Conservation (phyloP, 1,284 basidiomycete genomes). For the Cryptococcus maquisensis region DNA sequence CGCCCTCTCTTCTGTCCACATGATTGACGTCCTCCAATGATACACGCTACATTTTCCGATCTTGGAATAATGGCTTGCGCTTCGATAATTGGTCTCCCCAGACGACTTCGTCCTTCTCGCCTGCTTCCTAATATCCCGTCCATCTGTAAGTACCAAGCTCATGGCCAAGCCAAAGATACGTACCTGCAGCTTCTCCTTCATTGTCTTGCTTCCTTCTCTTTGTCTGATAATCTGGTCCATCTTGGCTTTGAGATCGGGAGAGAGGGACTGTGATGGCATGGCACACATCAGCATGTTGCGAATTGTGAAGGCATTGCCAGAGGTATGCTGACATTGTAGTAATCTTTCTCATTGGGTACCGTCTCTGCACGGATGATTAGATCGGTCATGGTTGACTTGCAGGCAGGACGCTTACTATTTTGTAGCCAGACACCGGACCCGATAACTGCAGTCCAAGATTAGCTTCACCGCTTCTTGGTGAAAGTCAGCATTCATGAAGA, state of each 20-base stretch:
- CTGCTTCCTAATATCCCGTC: constrained; percentile 14
- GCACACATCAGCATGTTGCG: not conserved
- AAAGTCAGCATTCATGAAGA: not conserved
- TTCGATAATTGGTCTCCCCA: constrained; percentile 26
- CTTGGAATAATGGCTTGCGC: not conserved
- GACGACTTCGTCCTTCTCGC: constrained; percentile 27
- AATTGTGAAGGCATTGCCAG: not conserved
- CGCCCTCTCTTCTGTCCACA: no score
- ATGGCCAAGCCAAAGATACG: constrained; percentile 1
- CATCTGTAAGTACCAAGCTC: not conserved
- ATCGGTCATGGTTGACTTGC: not conserved
- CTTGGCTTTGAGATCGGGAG: constrained; percentile 44
- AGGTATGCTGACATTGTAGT: constrained; percentile 36
- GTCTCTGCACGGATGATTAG: constrained; percentile 6
- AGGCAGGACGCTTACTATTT: not conserved
- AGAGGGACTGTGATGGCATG: constrained; percentile 22
- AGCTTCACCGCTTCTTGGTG: not conserved
- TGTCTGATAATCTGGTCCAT: constrained; percentile 39
- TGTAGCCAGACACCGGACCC: constrained; percentile 18
- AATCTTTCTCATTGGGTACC: constrained; percentile 43
- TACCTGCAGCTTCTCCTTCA: constrained; percentile 19
- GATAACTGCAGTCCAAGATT: constrained; percentile 20
- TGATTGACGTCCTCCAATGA: no score
- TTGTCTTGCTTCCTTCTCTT: constrained; percentile 19
- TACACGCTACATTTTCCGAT: not conserved